Base-by-base conservation (phyloP, 192 early-diverging fungal species). In the Linnemannia exigua region DNA sequence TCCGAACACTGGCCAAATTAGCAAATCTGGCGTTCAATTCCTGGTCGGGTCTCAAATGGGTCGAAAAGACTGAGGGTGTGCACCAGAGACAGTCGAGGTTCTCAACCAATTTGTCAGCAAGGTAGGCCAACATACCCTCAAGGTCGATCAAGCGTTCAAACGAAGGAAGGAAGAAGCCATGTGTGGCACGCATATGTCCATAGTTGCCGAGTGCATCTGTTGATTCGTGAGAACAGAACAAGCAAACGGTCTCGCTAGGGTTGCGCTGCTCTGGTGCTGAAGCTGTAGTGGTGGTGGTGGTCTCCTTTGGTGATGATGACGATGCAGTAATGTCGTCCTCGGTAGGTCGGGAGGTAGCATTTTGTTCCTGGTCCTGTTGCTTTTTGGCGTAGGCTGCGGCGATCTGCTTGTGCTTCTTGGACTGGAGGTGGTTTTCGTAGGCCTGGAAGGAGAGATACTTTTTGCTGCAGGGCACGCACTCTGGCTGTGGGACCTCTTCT, bases 371-470 rank as follows among this genome's bases (percentile, higher is more conserved):
- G 20, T 76, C 36, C 31, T 76, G 79, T 47, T 79, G 70, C 25
- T 79, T 78, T 46, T 86, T 86, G 38, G 75, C 84, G 33, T 80
- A 77, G 15, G 74, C 54, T 8, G 58, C 38, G 5, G 89, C 91
- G 1, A 86, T 88, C 76, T 91, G 91, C 89, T 96, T 95, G 91
- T 99, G 99, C 83, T 98, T 99, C 80, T 98, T 99, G 74, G 96
- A 97, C 47, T 90, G 88, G 47, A 97, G 72, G 82, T 99, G 99
- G 88, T 96, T 98, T 46, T 93, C 91, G 82, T 95, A 98, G 3
- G 94, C 94, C 75, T 98, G 97, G 76, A 97, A 93, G 50, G 96
- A 94, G 28, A 90, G 89, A 79, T 96, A 98, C 20, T 90, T 89
- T 88, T 93, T 95, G 72, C 89, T 91, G 88, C 90, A 86, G 44